A percentile compares a stretch with the other conserved stretches of the same genome.
Conservation (phyloP, 2,329 filamentous ascomycete species). For the Lasiodiplodia theobromae region DNA sequence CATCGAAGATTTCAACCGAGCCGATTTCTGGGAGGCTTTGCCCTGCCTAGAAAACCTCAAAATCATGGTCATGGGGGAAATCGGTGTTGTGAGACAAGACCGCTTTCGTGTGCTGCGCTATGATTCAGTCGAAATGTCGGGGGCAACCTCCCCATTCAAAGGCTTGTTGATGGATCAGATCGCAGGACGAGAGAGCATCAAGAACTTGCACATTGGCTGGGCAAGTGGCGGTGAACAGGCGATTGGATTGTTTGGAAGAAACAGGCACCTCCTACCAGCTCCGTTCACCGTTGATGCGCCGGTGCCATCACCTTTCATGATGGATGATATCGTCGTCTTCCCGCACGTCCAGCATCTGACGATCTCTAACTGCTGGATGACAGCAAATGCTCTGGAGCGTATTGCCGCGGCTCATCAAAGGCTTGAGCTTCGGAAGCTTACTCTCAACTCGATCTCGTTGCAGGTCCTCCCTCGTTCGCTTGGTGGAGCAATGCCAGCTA, state of each 20-base stretch:
- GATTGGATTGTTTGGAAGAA: constrained; percentile 66
- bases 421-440: constrained; percentile 57
- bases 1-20: constrained; percentile 61
- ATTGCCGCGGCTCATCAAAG: constrained; percentile 59
- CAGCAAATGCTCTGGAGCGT: constrained; percentile 63
- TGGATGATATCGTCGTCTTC: constrained; percentile 52
- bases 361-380: constrained; percentile 73
- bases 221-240: constrained; percentile 72
- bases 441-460: constrained; percentile 66
- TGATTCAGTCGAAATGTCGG: constrained; percentile 56
- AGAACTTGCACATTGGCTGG: constrained; percentile 70
- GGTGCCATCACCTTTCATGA: constrained; percentile 31
- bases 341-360: constrained; percentile 66
- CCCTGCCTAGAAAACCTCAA: constrained; percentile 62
- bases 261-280: constrained; percentile 68
- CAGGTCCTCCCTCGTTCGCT: neutral
- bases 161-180: constrained; percentile 61
- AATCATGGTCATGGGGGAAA: constrained; percentile 70
- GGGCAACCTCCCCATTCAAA: constrained; percentile 61
- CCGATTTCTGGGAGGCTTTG: constrained; percentile 69
- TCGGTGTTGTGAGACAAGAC: constrained; percentile 64
- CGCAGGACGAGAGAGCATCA: constrained; percentile 58
- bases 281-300: constrained; percentile 55
- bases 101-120: constrained; percentile 57
- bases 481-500: neutral